Percentiles rank a stretch among this genome's conserved stretches.
These are phyloP conservation scores for Phyllosticta capitalensis DNA, from an alignment of 2,329 filamentous ascomycete genomes.

Conservation along the genomic window DNA sequence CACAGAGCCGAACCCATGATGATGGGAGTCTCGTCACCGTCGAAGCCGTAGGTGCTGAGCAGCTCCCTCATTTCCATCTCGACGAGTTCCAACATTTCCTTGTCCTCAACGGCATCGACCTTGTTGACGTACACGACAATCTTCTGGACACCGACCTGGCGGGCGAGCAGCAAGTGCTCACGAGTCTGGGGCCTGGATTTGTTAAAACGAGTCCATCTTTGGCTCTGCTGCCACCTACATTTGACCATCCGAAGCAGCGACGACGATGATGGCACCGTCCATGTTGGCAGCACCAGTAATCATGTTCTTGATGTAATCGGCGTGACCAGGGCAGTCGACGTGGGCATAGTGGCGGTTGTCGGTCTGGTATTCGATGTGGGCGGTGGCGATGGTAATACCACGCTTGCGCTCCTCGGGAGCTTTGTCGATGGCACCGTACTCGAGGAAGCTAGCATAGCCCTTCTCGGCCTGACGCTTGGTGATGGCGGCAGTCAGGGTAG, in stretches of 20 bases:
- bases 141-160: slow-evolving; percentile 95
- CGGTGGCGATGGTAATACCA: slow-evolving; percentile 98
- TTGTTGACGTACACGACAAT: slow-evolving; percentile 99
- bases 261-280: slow-evolving; percentile 98
- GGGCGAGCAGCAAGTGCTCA: slow-evolving; percentile 94
- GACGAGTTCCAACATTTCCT: slow-evolving; percentile 99
- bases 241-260: slow-evolving; percentile 95
- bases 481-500: slow-evolving; percentile 95
- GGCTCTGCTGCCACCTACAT: slow-evolving; percentile 48
- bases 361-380: slow-evolving; percentile 97
- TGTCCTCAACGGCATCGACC: slow-evolving; percentile 92
- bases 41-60: slow-evolving; percentile 84
- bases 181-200: slow-evolving; percentile 74
- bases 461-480: slow-evolving; percentile 96
- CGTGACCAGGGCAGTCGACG: slow-evolving; percentile 99
- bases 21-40: slow-evolving; percentile 96
- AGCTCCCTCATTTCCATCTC: slow-evolving; percentile 99
- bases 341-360: slow-evolving; percentile 94
- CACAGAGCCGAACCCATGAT: slow-evolving; percentile 94
- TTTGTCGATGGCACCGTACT: slow-evolving; percentile 98
- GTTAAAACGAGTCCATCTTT: neutral
- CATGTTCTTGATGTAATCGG: slow-evolving; percentile 99
- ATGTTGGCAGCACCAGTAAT: slow-evolving; percentile 99
- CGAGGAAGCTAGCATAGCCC: slow-evolving; percentile 86
- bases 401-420: slow-evolving; percentile 98